Evolutionary conservation across 345 rosid genomes (phyloP).

Genomic region (Eucalyptus erythrocorys): DNA sequence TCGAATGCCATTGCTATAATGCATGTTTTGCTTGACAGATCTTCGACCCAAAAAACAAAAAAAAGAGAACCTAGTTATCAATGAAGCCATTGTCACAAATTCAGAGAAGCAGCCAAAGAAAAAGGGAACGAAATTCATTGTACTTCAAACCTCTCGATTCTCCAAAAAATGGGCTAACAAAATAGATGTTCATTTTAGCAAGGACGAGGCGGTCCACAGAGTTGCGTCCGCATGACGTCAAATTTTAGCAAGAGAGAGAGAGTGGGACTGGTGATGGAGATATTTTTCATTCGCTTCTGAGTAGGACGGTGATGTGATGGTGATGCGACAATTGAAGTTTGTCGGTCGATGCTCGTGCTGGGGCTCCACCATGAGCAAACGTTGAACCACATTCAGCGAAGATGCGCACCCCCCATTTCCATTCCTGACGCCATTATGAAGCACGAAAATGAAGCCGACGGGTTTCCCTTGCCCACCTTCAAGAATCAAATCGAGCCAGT

Average conservation of each 20-base stretch:
- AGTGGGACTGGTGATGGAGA: background rate
- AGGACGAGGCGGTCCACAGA: background rate
- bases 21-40: background rate
- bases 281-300: background rate
- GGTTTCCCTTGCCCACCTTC: background rate
- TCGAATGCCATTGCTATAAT: background rate
- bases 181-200: background rate
- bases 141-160: background rate
- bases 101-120: background rate
- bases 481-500: background rate
- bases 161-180: background rate
- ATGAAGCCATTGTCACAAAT: background rate
- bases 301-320: background rate
- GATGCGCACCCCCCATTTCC: background rate
- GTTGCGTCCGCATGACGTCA: background rate
- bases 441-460: background rate
- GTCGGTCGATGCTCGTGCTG: background rate
- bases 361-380: background rate
- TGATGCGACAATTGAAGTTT: background rate
- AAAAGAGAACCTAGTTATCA: background rate
- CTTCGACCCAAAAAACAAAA: accelerated
- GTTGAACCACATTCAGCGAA: background rate
- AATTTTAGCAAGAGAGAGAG: background rate
- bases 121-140: background rate
- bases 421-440: background rate